Conservation (phyloP, 1,139 yeast species). For the Geotrichum histeridarum region DNA sequence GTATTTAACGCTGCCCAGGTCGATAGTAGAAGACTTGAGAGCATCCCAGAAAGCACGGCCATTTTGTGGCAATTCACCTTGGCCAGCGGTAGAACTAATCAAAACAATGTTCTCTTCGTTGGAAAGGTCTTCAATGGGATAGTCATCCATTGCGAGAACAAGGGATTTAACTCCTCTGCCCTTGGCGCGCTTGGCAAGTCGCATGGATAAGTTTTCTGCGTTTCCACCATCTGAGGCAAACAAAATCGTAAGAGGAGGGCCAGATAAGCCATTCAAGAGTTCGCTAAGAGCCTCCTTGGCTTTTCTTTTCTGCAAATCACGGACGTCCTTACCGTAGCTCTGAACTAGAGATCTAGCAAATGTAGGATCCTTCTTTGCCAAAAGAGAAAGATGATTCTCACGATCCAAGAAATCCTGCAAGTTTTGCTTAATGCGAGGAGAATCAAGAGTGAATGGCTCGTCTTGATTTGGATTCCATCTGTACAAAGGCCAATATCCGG, state of each 20-base stretch:
- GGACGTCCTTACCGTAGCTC: constrained; percentile 58
- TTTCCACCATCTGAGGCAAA: constrained; percentile 96
- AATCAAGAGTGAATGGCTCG: constrained; percentile 70
- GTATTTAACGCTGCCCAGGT: constrained; percentile 61
- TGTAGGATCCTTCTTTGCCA: constrained; percentile 65
- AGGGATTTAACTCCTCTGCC: constrained; percentile 81
- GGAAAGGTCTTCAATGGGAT: constrained; percentile 72
- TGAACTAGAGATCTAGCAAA: constrained; percentile 69
- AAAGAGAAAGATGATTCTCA: constrained; percentile 76
- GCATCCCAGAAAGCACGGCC: constrained; percentile 90
- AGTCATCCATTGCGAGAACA: constrained; percentile 79
- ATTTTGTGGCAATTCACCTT: constrained; percentile 95
- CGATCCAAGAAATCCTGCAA: constrained; percentile 78
- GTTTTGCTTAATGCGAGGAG: constrained; percentile 73
- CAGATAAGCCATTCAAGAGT: constrained; percentile 79
- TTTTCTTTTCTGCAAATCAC: constrained; percentile 55
- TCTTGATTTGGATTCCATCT: constrained; percentile 65
- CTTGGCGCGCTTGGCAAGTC: constrained; percentile 75
- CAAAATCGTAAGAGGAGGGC: constrained; percentile 86
- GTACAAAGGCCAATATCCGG: constrained; percentile 95
- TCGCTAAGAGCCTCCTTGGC: constrained; percentile 76
- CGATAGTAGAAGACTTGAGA: constrained; percentile 61
- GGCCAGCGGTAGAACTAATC: constrained; percentile 89
- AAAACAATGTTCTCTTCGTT: constrained; percentile 78
- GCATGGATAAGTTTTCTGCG: constrained; percentile 79